A percentile compares a stretch with the other conserved stretches of the same genome.
Evolutionary conservation across 192 early-diverging fungal genomes (phyloP).

Genomic region (Spizellomyces punctatus): DNA sequence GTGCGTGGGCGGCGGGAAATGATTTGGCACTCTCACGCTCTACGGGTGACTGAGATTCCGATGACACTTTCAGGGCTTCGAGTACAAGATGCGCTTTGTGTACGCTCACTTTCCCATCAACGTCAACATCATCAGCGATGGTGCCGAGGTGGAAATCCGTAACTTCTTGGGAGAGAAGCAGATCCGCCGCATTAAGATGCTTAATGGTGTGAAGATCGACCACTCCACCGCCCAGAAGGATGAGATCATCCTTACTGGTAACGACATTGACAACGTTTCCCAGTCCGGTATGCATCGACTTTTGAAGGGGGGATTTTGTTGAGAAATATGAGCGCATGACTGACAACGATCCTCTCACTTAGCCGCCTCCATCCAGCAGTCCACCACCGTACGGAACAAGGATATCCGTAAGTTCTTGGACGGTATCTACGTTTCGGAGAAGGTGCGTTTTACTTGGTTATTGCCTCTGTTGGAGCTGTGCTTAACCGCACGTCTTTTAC

Average conservation of each 20-base stretch:
- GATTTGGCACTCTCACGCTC: background rate
- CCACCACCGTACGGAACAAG: constrained; percentile 93
- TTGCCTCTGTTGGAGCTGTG: background rate
- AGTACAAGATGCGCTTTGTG: constrained; percentile 99
- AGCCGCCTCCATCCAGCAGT: constrained; percentile 95
- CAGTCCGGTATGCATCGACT: constrained; percentile 70
- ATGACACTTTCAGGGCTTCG: constrained; percentile 69
- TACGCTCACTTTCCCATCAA: constrained; percentile 99
- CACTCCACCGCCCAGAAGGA: constrained; percentile 89
- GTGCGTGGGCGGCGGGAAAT: constrained; percentile 15
- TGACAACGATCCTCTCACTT: background rate
- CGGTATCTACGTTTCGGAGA: constrained; percentile 95
- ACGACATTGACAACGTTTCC: constrained; percentile 93
- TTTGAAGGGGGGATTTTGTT: background rate
- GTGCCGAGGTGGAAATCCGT: constrained; percentile 88
- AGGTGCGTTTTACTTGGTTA: constrained; percentile 43
- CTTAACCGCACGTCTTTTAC: background rate
- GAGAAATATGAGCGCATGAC: constrained; percentile 2
- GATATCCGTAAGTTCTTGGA: constrained; percentile 99
- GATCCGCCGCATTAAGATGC: constrained; percentile 81
- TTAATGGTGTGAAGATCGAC: constrained; percentile 79
- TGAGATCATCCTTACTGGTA: constrained; percentile 90
- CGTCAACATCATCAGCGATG: constrained; percentile 79
- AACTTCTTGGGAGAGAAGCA: constrained; percentile 99
- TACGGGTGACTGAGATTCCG: background rate